Evolutionary conservation across 2,329 filamentous ascomycete species (phyloP).

Genomic region (Fusarium pseudoanthophilum): DNA sequence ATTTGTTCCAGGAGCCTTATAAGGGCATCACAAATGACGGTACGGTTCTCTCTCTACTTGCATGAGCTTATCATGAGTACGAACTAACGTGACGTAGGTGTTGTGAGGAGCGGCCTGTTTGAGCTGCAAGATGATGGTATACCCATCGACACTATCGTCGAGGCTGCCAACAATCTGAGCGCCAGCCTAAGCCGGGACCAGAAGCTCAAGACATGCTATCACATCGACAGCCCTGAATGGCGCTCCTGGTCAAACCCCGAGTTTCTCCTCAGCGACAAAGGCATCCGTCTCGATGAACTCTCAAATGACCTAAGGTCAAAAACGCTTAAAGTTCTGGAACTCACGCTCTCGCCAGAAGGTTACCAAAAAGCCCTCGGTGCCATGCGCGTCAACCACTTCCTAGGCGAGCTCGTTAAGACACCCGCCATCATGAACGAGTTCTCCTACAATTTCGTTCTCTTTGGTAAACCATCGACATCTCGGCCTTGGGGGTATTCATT

Average conservation of each 20-base stretch:
- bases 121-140: constrained; percentile 71
- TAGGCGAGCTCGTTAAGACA: constrained; percentile 73
- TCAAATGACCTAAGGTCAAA: neutral
- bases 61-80: rapidly evolving
- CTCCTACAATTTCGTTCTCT: constrained; percentile 81
- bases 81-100: neutral
- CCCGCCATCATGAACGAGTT: constrained; percentile 75
- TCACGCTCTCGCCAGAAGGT: constrained; percentile 73
- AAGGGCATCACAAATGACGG: constrained; percentile 77
- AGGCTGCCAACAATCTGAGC: constrained; percentile 52
- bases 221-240: constrained; percentile 78
- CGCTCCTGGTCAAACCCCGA: constrained; percentile 78
- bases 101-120: constrained; percentile 64
- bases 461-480: constrained; percentile 68
- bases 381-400: constrained; percentile 80
- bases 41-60: constrained; percentile 38
- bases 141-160: constrained; percentile 66
- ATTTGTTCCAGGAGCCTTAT: constrained; percentile 72
- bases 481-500: constrained; percentile 77
- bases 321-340: constrained; percentile 33
- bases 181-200: neutral
- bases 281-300: constrained; percentile 74
- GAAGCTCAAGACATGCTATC: constrained; percentile 49
- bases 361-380: constrained; percentile 75
- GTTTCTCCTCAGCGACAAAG: constrained; percentile 75